Percentiles rank a stretch among this genome's conserved stretches.
Evolutionary conservation across 495 filamentous ascomycete genomes (phyloP).

Genomic region (Neurospora tetrasperma): DNA sequence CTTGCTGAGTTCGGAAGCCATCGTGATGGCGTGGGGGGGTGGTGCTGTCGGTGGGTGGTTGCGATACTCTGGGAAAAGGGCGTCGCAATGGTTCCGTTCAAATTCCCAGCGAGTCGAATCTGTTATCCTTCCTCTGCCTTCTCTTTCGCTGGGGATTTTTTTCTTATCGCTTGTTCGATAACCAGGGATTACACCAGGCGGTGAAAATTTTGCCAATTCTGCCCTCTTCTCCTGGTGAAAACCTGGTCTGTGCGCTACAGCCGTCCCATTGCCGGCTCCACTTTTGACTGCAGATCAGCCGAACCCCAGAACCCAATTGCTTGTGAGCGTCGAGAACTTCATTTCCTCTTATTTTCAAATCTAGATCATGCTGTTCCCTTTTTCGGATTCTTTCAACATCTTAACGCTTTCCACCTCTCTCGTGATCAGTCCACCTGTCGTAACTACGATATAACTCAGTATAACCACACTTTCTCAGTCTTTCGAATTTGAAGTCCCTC

Average conservation of each 20-base stretch:
- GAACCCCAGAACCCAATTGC: not conserved
- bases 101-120: not conserved
- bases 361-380: too few relatives aligned
- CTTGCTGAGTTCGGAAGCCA: constrained; percentile 35
- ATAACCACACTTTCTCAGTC: too few relatives aligned
- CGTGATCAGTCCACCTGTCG: too few relatives aligned
- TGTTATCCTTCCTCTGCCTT: not conserved
- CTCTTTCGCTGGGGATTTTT: not conserved
- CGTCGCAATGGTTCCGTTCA: not conserved
- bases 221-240: not conserved
- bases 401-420: too few relatives aligned
- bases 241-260: not conserved
- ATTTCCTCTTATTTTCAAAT: too few relatives aligned
- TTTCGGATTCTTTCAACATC: too few relatives aligned
- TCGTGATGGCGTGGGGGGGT: constrained; percentile 2
- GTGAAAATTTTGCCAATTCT: not conserved
- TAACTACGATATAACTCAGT: too few relatives aligned
- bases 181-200: not conserved
- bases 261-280: not conserved
- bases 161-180: not conserved
- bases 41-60: not conserved
- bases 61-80: not conserved
- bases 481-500: not conserved
- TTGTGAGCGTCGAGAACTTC: not conserved
- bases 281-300: not conserved